A percentile compares a stretch with the other conserved stretches of the same genome.
Conservation (phyloP, 345 rosid species). For the Populus davidiana region DNA sequence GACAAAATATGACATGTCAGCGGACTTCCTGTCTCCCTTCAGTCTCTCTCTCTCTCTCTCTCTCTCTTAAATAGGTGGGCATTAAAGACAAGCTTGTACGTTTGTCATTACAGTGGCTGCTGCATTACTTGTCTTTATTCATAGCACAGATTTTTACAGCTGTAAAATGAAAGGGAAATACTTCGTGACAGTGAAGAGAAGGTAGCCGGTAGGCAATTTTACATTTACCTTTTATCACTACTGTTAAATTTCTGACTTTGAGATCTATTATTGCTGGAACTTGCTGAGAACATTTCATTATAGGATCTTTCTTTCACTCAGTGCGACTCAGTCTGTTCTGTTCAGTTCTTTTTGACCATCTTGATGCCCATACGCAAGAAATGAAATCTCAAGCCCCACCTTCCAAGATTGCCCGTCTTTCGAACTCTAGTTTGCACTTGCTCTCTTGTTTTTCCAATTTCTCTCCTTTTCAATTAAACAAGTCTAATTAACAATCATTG, state of each 20-base stretch:
- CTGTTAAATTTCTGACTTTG: neutral
- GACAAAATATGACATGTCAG: constrained; percentile 13
- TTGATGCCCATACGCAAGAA: constrained; percentile 1
- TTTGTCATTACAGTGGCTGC: neutral
- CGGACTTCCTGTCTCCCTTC: neutral
- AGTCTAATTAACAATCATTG: neutral
- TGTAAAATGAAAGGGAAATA: neutral
- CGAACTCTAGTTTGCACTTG: constrained; percentile 6
- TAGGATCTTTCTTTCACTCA: neutral
- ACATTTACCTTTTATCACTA: neutral
- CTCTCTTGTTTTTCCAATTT: neutral
- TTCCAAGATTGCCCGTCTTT: constrained; percentile 25
- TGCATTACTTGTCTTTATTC: neutral
- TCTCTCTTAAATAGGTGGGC: neutral
- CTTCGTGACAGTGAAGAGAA: neutral
- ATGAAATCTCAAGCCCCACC: constrained; percentile 33
- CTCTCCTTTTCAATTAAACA: neutral
- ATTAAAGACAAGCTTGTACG: neutral
- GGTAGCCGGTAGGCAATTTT: neutral
- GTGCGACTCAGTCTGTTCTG: neutral
- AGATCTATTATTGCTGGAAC: constrained; percentile 8
- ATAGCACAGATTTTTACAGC: neutral
- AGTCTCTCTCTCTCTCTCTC: neutral
- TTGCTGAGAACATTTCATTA: neutral
- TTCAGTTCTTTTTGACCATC: constrained; percentile 6